phyloP scores from a whole-genome alignment of 73 alveolate species.

The Tetrahymena borealis region DNA sequence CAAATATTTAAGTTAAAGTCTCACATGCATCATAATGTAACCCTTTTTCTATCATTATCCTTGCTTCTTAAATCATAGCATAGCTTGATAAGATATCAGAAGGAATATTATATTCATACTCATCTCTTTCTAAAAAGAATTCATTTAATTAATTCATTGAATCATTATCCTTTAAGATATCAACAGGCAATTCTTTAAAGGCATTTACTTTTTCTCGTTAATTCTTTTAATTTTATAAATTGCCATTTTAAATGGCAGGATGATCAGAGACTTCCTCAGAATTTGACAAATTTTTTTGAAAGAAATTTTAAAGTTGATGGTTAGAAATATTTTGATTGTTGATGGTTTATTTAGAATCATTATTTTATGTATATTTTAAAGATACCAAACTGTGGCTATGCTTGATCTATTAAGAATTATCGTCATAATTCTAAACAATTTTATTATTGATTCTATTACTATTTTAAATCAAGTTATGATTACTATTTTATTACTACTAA shows the following conservation, averaged over 20 bases:
- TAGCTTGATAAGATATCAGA: background rate
- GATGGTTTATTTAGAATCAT: too few species aligned
- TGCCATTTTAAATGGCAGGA: background rate
- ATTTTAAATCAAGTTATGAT: too few species aligned
- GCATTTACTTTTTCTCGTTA: background rate
- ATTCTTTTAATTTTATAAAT: background rate
- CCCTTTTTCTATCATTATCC: background rate
- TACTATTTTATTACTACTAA: too few species aligned
- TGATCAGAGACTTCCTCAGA: too few species aligned
- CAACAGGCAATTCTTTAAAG: background rate
- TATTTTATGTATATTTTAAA: too few species aligned
- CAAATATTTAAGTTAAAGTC: background rate
- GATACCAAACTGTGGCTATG: too few species aligned
- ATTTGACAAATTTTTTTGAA: too few species aligned
- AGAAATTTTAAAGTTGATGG: too few species aligned
- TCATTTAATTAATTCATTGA: background rate
- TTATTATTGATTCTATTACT: too few species aligned
- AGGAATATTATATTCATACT: background rate
- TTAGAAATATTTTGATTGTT: too few species aligned
- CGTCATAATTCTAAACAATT: too few species aligned
- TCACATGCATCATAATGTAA: background rate
- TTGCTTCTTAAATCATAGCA: background rate
- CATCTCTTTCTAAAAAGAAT: background rate
- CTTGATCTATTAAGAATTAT: too few species aligned
- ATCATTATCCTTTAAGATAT: background rate